Evolutionary conservation across 345 rosid species (phyloP), one percentile per base, ranked within the genome.

Genomic region (Murraya paniculata): DNA sequence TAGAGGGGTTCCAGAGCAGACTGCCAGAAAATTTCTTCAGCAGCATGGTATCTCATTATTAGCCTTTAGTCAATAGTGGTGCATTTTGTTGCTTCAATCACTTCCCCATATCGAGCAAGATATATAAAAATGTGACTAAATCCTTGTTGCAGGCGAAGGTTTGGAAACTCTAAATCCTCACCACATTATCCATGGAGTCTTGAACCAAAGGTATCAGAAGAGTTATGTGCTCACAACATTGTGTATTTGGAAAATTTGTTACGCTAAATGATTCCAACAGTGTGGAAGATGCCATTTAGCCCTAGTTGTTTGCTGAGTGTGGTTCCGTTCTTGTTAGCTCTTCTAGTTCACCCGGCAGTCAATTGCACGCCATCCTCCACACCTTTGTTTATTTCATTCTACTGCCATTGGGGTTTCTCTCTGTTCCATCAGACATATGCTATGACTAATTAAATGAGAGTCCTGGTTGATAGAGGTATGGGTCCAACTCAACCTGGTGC

Each of bases 141-240:
- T 68, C 57, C 35, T 53, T 81, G 61, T 28, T 82, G 79, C 64
- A 91, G 95, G 92, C 64, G 89, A 87, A 80, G 92, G 91, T 79
- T 80, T 91, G 84, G 86, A 89, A 74, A 75, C 89, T 68, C 79
- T 91, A 71, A 89, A 88, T 30, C 83, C 88, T 77, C 81, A 83
- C 57, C 86, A 87, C 67, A 79, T 91, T 53, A 79, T 93, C 58
- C 93, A 90, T 71, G 80, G 92, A 73, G 94, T 91, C 79, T 76
- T 93, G 80, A 91, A 82, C 94, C 91, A 1, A 86, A 89, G 90
- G 95, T 89, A 85, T 39, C 1, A 36, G 48, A 9, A 9, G 14
- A 39, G 48, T 39, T 39, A 39, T 39, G 48, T 10, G 48, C 35
- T 33, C 35, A 33, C 35, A 33, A 33, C 35, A 33, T 7, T 39